Conservation (phyloP, 371 early-diverging fungal species). For the Ecytonucleospora hepatopenaei region DNA sequence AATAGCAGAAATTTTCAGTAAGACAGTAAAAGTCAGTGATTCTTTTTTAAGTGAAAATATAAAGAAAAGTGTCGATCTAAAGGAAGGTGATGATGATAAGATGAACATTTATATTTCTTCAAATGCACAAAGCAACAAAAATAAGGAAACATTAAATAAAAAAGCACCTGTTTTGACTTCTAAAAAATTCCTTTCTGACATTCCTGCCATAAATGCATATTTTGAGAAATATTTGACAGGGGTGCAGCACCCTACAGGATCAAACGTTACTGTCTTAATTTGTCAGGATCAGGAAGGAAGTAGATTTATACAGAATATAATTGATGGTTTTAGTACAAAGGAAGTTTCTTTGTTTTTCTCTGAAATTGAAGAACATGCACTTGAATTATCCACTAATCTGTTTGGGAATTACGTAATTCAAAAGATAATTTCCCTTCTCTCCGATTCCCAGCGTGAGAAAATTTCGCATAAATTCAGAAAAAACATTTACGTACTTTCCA, state of each 20-base stretch:
- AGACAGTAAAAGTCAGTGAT: too few species aligned
- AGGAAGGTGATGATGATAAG: too few species aligned
- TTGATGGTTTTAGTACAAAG: constrained; percentile 75
- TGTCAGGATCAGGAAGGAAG: constrained; percentile 97
- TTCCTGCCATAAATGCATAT: neutral
- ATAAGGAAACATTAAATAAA: neutral
- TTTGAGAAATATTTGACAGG: neutral
- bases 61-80: too few species aligned
- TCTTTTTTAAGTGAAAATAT: too few species aligned
- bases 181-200: too few species aligned
- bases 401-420: constrained; percentile 99
- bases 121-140: neutral
- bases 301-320: constrained; percentile 91
- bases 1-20: too few species aligned
- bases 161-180: neutral
- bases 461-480: constrained; percentile 73
- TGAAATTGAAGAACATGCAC: constrained; percentile 74
- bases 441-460: constrained; percentile 19
- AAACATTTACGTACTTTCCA: constrained; percentile 73
- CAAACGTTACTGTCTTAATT: constrained; percentile 57
- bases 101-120: too few species aligned
- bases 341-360: constrained; percentile 88
- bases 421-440: constrained; percentile 64
- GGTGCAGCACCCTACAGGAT: neutral
- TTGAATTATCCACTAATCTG: constrained; percentile 90